Percentiles rank a stretch among this genome's conserved stretches.
These are phyloP conservation scores for Penicillium sp. DNA, from an alignment of 2,329 filamentous ascomycete species.

Conservation along the genomic window DNA sequence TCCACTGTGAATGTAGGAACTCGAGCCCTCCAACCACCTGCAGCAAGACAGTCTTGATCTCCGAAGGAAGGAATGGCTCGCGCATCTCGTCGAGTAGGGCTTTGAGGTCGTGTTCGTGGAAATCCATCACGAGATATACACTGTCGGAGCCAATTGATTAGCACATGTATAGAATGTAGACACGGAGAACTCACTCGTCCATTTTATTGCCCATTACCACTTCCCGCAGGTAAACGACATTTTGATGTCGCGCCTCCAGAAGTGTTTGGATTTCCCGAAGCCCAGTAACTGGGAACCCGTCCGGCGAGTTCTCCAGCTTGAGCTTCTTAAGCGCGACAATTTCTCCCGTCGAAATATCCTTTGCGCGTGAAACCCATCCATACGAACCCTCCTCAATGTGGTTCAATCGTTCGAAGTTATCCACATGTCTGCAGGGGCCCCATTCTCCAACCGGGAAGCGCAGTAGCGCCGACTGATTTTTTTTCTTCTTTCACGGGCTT, in stretches of 20 bases:
- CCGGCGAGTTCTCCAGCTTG: constrained; percentile 76
- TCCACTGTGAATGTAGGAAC: constrained; percentile 86
- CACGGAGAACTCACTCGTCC: constrained; percentile 51
- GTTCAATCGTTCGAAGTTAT: constrained; percentile 88
- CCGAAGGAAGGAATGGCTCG: constrained; percentile 87
- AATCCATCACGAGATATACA: constrained; percentile 94
- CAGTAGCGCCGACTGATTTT: constrained; percentile 58
- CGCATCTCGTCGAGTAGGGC: constrained; percentile 90
- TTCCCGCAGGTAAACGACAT: constrained; percentile 79
- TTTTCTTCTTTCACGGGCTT: constrained; percentile 24
- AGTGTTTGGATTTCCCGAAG: constrained; percentile 91
- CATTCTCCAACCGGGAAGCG: constrained; percentile 69
- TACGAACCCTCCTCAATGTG: constrained; percentile 98
- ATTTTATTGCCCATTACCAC: constrained; percentile 72
- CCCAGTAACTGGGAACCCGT: constrained; percentile 89
- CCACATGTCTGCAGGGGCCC: constrained; percentile 71
- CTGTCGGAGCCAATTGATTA: constrained; percentile 43
- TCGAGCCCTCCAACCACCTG: constrained; percentile 78
- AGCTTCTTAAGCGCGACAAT: constrained; percentile 91
- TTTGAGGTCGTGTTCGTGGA: constrained; percentile 95
- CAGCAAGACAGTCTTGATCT: constrained; percentile 83
- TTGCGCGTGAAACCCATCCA: constrained; percentile 86
- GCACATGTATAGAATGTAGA: not conserved
- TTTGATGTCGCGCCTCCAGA: constrained; percentile 72
- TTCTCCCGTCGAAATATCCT: constrained; percentile 67